phyloP scores from a whole-genome alignment of 2,329 filamentous ascomycete genomes.

The Lecanoromycetidae sp. region DNA sequence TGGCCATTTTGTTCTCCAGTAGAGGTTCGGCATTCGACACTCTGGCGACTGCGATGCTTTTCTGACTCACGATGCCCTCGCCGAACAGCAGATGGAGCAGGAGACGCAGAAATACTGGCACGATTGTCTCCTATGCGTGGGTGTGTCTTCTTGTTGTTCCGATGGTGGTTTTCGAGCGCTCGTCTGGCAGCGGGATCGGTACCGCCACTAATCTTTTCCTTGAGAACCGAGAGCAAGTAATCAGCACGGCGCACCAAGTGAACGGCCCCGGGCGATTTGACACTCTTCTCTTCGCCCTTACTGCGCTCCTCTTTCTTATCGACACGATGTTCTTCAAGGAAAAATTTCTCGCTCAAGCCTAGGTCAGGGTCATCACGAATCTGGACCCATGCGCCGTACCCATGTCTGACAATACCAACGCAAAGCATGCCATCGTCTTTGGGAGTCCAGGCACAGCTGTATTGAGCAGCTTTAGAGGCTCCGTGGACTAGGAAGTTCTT shows the following conservation, averaged over 20 bases:
- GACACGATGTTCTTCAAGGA: constrained; percentile 93
- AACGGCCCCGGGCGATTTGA: constrained; percentile 91
- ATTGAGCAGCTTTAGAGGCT: constrained; percentile 82
- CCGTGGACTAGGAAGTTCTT: constrained; percentile 76
- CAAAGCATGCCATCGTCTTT: constrained; percentile 96
- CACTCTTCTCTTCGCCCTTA: constrained; percentile 56
- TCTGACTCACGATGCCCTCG: constrained; percentile 24
- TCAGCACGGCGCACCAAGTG: constrained; percentile 90
- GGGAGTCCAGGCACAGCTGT: constrained; percentile 82
- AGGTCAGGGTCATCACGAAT: constrained; percentile 88
- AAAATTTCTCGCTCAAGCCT: constrained; percentile 79
- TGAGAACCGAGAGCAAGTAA: constrained; percentile 87
- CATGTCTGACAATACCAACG: constrained; percentile 82
- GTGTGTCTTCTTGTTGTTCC: constrained; percentile 69
- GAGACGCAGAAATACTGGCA: constrained; percentile 34
- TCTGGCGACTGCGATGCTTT: constrained; percentile 16
- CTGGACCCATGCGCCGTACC: constrained; percentile 88
- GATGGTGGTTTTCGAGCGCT: constrained; percentile 82
- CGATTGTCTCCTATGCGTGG: constrained; percentile 16
- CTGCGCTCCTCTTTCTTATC: constrained; percentile 90
- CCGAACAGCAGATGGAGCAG: constrained; percentile 31
- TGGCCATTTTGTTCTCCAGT: constrained; percentile 20
- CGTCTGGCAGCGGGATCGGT: constrained; percentile 54
- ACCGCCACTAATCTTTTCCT: constrained; percentile 67
- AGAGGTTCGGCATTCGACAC: constrained; percentile 15